A percentile compares a stretch with the other conserved stretches of the same genome.
phyloP scores from a whole-genome alignment of 441 rosid species.

The Aquilaria agallochum region DNA sequence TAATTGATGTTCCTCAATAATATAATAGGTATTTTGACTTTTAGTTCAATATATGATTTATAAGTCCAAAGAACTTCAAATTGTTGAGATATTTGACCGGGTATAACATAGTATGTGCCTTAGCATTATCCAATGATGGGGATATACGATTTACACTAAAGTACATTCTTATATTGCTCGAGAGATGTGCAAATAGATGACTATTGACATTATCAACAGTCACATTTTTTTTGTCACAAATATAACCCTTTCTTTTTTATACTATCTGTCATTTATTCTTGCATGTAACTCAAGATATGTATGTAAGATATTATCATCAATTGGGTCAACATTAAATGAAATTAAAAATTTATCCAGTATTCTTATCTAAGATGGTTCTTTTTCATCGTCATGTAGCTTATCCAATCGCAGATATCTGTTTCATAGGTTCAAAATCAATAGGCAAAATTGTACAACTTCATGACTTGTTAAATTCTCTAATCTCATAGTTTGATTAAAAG shows the following conservation, averaged over 20 bases:
- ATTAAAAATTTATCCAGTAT: not conserved
- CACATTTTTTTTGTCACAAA: not conserved
- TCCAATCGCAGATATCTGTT: no score
- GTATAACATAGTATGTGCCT: not conserved
- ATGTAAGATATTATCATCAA: not conserved
- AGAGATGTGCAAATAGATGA: not conserved
- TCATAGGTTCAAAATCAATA: no score
- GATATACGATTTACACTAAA: not conserved
- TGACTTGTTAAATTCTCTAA: no score
- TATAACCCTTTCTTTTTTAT: not conserved
- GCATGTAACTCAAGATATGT: no score
- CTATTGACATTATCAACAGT: not conserved
- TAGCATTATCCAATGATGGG: not conserved
- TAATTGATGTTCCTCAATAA: constrained; percentile 14
- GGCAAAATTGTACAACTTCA: no score
- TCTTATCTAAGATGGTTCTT: not conserved
- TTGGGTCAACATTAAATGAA: not conserved
- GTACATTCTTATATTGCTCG: not conserved
- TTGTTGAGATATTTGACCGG: no score
- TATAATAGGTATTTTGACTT: not conserved
- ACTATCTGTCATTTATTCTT: not conserved
- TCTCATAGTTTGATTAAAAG: not conserved
- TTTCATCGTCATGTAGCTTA: no score
- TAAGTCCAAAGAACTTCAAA: no score
- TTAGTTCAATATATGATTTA: no score